Percentiles rank a stretch among this genome's conserved stretches.
These are phyloP conservation scores for Komagataella populi DNA, from an alignment of 805 yeast genomes.

Conservation along the genomic window DNA sequence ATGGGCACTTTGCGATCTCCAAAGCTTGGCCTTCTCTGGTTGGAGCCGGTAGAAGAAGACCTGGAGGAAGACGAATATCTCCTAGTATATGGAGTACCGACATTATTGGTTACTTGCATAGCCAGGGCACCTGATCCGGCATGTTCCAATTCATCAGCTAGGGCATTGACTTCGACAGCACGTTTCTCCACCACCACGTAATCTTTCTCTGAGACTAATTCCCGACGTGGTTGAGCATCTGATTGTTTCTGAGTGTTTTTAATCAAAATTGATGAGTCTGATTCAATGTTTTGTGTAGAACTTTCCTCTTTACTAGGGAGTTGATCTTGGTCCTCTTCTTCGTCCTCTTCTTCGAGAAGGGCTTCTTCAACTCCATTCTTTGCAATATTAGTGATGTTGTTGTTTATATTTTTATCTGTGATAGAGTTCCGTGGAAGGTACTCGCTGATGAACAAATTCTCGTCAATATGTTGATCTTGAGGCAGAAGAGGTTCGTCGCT, in stretches of 20 bases:
- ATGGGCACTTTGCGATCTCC: slow-evolving; percentile 54
- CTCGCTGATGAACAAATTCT: slow-evolving; percentile 75
- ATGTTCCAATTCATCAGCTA: slow-evolving; percentile 81
- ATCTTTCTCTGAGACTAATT: slow-evolving; percentile 57
- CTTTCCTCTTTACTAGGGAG: slow-evolving; percentile 3
- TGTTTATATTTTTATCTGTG: slow-evolving; percentile 4
- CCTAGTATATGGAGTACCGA: slow-evolving; percentile 6
- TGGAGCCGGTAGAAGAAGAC: slow-evolving; percentile 26
- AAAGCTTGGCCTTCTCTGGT: slow-evolving; percentile 44
- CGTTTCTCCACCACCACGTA: slow-evolving; percentile 92
- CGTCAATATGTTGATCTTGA: slow-evolving; percentile 40
- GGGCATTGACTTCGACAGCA: slow-evolving; percentile 87
- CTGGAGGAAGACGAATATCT: slow-evolving; percentile 23
- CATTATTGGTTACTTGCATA: slow-evolving; percentile 16
- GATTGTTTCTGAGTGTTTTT: not conserved
- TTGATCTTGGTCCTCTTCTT: not conserved
- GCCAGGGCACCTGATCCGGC: slow-evolving; percentile 26
- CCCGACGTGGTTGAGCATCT: slow-evolving; percentile 11
- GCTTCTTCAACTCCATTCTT: slow-evolving; percentile 4
- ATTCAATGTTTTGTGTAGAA: not conserved
- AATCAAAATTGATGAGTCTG: slow-evolving; percentile 1
- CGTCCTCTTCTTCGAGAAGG: slow-evolving; percentile 1
- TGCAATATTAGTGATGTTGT: not conserved
- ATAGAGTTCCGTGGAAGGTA: slow-evolving; percentile 25
- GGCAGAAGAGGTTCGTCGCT: slow-evolving; percentile 45